These are phyloP conservation scores for Metschnikowia bowlesiae DNA, from an alignment of 805 yeast species.

Conservation along the genomic window DNA sequence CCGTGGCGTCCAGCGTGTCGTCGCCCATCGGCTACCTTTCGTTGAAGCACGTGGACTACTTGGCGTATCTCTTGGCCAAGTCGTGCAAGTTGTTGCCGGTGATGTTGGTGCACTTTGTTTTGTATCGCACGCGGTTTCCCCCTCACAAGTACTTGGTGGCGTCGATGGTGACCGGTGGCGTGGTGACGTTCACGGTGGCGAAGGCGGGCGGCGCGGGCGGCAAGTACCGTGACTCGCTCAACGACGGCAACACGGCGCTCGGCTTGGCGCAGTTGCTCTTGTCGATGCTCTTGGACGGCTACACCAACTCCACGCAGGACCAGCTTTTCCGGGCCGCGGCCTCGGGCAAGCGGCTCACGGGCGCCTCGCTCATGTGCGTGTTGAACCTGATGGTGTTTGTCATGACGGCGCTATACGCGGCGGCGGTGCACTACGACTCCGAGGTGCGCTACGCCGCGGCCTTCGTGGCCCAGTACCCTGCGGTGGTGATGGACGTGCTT, in stretches of 20 bases:
- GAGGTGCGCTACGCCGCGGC: constrained; percentile 48
- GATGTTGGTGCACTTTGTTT: constrained; percentile 70
- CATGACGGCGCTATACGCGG: constrained; percentile 48
- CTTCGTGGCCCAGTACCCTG: constrained; percentile 50
- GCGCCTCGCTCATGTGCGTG: constrained; percentile 84
- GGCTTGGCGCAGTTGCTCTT: constrained; percentile 59
- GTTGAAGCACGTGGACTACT: constrained; percentile 76
- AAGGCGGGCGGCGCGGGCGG: constrained; percentile 30
- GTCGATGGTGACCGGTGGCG: constrained; percentile 74
- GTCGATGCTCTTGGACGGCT: constrained; percentile 81
- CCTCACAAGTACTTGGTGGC: constrained; percentile 76
- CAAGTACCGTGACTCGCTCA: constrained; percentile 20
- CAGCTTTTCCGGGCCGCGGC: constrained; percentile 52
- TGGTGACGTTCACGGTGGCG: constrained; percentile 66
- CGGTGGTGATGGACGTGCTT: constrained; percentile 54
- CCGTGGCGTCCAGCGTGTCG: constrained; percentile 73
- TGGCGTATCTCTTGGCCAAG: constrained; percentile 81
- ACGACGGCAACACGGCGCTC: constrained; percentile 39
- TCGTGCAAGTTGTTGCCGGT: constrained; percentile 94
- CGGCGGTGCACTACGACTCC: constrained; percentile 33
- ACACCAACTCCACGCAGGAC: constrained; percentile 93
- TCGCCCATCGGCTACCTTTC: constrained; percentile 81
- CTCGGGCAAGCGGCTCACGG: constrained; percentile 45
- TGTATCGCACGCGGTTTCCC: constrained; percentile 72
- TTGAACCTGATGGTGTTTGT: constrained; percentile 43